These are phyloP conservation scores for Ochetophila trinervis DNA, from an alignment of 306 rosid genomes.

Conservation along the genomic window DNA sequence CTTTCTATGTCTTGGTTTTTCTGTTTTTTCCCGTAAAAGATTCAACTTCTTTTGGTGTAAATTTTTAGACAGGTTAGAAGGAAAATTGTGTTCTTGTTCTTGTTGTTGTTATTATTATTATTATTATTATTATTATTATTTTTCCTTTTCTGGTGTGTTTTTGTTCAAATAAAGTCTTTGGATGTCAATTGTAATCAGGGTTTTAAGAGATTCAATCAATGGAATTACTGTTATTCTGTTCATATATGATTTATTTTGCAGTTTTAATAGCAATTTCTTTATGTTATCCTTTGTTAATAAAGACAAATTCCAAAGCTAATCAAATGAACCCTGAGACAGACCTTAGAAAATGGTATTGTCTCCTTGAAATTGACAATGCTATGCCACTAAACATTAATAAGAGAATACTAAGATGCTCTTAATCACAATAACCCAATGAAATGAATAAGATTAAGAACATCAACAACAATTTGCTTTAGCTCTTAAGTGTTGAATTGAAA, in stretches of 20 bases:
- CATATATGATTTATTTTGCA: slow-evolving; percentile 21
- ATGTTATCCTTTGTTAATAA: not conserved
- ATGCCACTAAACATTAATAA: slow-evolving; percentile 7
- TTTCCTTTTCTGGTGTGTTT: not conserved
- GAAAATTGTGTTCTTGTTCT: slow-evolving; percentile 17
- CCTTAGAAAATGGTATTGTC: slow-evolving; percentile 22
- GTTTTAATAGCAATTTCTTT: slow-evolving; percentile 2
- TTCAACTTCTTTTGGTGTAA: slow-evolving; percentile 27
- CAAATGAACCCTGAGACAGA: not conserved
- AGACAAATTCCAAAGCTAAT: slow-evolving; percentile 13
- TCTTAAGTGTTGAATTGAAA: slow-evolving; percentile 34
- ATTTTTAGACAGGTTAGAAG: slow-evolving; percentile 16
- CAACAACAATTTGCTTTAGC: slow-evolving; percentile 18
- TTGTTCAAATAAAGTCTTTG: slow-evolving; percentile 10
- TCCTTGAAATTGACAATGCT: slow-evolving; percentile 16
- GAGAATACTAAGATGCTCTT: slow-evolving; percentile 17
- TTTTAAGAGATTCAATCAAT: slow-evolving; percentile 36
- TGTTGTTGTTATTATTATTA: slow-evolving; percentile 35
- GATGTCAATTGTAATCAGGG: slow-evolving; percentile 39
- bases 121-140: too few species aligned
- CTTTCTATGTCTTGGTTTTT: slow-evolving; percentile 19
- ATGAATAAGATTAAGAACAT: slow-evolving; percentile 11
- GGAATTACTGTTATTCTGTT: slow-evolving; percentile 30
- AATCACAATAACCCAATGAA: slow-evolving; percentile 24
- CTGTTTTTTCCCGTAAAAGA: slow-evolving; percentile 16